phyloP scores from a whole-genome alignment of 768 basidiomycete species.

The Pulveroboletus sp. region DNA sequence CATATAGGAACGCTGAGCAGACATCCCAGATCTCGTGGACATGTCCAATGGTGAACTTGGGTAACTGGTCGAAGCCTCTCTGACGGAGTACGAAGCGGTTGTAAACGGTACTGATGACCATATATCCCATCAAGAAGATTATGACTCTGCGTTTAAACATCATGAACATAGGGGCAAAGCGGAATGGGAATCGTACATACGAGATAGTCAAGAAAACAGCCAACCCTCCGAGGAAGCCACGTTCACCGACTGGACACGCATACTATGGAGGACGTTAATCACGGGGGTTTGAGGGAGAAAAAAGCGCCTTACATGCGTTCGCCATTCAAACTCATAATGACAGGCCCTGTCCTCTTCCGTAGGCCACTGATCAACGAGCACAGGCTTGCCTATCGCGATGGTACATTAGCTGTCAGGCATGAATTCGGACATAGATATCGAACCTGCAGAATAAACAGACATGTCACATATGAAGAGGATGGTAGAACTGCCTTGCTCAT shows the following conservation, averaged over 20 bases:
- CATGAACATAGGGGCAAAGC: background rate
- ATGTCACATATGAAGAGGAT: conserved; percentile 77
- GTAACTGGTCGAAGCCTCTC: conserved; percentile 69
- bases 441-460: conserved; percentile 52
- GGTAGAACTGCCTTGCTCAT: conserved; percentile 54
- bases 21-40: conserved; percentile 20
- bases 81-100: conserved; percentile 72
- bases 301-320: conserved; percentile 56
- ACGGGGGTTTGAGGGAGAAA: background rate
- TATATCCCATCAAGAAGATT: conserved; percentile 56
- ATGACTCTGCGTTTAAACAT: conserved; percentile 39
- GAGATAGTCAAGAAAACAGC: conserved; percentile 52
- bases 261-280: conserved; percentile 34
- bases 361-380: conserved; percentile 62
- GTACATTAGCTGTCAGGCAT: background rate
- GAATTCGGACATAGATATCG: background rate
- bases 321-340: conserved; percentile 80
- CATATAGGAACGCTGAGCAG: conserved; percentile 15
- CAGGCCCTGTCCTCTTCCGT: conserved; percentile 62
- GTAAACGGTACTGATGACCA: conserved; percentile 67
- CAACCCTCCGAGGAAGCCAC: conserved; percentile 46
- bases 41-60: conserved; percentile 45
- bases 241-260: conserved; percentile 68
- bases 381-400: conserved; percentile 37
- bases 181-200: conserved; percentile 38